Conservation (phyloP, 176 grass and related monocot species). For the Lolium rigidum region DNA sequence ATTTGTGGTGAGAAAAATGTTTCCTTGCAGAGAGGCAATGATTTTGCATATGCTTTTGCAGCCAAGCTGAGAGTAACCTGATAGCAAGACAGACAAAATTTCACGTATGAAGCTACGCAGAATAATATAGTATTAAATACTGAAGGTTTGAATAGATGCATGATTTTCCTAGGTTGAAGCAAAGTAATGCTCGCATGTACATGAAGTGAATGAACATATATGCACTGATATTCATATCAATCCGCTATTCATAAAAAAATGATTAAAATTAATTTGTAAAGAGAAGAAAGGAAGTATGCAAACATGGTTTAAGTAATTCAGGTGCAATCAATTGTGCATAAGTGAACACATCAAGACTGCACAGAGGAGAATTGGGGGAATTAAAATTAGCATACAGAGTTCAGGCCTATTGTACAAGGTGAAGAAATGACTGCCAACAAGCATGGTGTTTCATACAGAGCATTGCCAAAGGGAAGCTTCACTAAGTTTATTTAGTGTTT, state of each 20-base stretch:
- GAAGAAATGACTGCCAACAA: conserved; percentile 21
- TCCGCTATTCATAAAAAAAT: not conserved
- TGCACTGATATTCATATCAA: not conserved
- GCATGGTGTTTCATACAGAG: not conserved
- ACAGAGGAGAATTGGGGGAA: not conserved
- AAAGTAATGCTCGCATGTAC: not conserved
- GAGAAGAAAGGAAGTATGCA: conserved; percentile 12
- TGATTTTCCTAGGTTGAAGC: conserved; percentile 16
- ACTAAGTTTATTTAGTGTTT: not conserved
- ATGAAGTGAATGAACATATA: conserved; percentile 29
- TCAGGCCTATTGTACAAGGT: not conserved
- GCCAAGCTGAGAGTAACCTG: conserved; percentile 96
- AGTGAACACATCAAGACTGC: not conserved
- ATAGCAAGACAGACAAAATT: conserved; percentile 21
- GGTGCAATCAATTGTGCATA: not conserved
- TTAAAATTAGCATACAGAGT: not conserved
- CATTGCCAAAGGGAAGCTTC: not conserved
- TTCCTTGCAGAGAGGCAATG: conserved; percentile 83
- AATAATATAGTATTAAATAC: not conserved
- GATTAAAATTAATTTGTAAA: not conserved
- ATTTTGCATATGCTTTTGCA: conserved; percentile 93
- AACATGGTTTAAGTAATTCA: not conserved
- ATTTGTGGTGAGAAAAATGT: conserved; percentile 94
- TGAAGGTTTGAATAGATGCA: not conserved
- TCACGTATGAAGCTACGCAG: not conserved